Base-by-base conservation (phyloP, 768 basidiomycete genomes). In the Macrolepiota fuliginosa region DNA sequence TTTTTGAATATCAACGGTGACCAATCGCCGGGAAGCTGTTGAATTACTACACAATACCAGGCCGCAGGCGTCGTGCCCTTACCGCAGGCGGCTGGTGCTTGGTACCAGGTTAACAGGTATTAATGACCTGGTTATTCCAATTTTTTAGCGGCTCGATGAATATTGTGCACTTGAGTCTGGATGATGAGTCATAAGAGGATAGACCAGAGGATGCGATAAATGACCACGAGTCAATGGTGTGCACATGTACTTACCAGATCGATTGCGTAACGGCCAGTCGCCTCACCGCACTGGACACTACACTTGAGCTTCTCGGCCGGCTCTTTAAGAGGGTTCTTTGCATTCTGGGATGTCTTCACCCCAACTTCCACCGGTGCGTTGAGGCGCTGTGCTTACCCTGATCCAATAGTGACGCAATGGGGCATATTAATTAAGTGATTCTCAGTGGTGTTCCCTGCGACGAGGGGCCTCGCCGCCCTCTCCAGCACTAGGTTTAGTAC, bases 161-260 rank as follows among this genome's bases (percentile, higher is more conserved):
- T n/a, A n/a, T 22, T 19, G 22, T 36, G 53, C 36, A 12, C n/a
- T 4, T 12, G 13, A 10, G 53, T 54, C 35, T 37, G 53, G 25
- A 39, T 13, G n/a, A 22, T 24, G 11, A 29, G 25, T 36, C 32
- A 37, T 54, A 39, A 35, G 35, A 22, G 36, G 36, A 39, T 39
- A 54, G 22, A 19, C 12, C n/a, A 25, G 19, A 39, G 53, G 36
- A 10, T 25, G 12, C 24, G 24, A 19, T 53, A 13, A n/a, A 19
- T 54, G 36, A n/a, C 53, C 53, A 39, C 36, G 36, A 45, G 42
- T 45, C 37, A 54, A 54, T 54, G 19, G 53, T 37, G 19, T 54
- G 36, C 53, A 39, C 22, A 54, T 22, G 53, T n/a, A 54, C 29
- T 32, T 32, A 7, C 53, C 32, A 22, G 17, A 19, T 25, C 35